phyloP scores from a whole-genome alignment of 1,284 basidiomycete genomes.

The Phellopilus nigrolimitatus region DNA sequence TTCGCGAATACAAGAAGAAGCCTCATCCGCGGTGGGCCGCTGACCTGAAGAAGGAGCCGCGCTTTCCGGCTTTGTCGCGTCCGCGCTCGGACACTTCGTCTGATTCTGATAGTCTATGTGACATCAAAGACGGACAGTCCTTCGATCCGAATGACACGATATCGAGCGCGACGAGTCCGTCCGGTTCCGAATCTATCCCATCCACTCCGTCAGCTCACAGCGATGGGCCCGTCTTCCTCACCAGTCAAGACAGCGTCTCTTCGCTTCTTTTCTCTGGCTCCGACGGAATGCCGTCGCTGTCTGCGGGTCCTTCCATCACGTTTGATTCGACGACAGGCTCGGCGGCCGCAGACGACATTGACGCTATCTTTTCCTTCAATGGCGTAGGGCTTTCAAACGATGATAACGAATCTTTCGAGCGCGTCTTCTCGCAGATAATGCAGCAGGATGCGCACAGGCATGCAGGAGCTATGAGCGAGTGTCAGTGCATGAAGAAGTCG shows the following conservation, averaged over 20 bases:
- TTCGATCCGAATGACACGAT: background rate
- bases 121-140: background rate
- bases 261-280: background rate
- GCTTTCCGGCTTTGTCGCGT: conserved; percentile 1
- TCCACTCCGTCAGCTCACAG: conserved; percentile 3
- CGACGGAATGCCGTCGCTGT: background rate
- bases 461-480: background rate
- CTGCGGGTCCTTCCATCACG: background rate
- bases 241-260: background rate
- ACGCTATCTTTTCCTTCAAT: conserved; percentile 5
- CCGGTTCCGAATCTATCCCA: conserved; percentile 5
- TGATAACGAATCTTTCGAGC: conserved; percentile 11
- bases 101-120: conserved; percentile 3
- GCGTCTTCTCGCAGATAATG: conserved; percentile 13
- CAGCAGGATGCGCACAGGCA: conserved; percentile 7
- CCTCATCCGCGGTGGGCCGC: conserved; percentile 21
- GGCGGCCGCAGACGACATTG: conserved; percentile 6
- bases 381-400: background rate
- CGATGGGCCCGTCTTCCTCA: conserved; percentile 8
- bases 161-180: background rate
- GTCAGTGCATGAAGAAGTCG: conserved; percentile 14
- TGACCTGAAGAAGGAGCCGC: background rate
- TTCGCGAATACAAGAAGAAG: conserved; percentile 32
- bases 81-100: conserved; percentile 2
- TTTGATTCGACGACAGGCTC: background rate